Evolutionary conservation across 257 asterid species (phyloP), one percentile per base, ranked within the genome.

Genomic region (Cruciata laevipes): DNA sequence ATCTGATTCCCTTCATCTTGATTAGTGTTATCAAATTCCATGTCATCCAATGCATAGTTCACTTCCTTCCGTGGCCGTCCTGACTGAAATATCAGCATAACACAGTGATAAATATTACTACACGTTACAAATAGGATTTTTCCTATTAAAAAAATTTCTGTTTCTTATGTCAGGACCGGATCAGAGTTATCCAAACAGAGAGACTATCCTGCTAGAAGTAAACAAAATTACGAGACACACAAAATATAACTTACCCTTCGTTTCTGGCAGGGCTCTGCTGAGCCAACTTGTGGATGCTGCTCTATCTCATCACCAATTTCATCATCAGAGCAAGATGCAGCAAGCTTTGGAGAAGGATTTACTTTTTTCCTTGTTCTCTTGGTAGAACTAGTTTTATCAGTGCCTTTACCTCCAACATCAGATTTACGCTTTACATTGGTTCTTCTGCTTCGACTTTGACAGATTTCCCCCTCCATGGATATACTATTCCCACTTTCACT

Each of bases 171-270:
- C 13, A 30, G 25, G 31, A 51, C 6, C 30, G 14, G 32, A 16
- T 25, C 10, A 38, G 42, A 24, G 32, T 69, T 59, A 16, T 20
- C 40, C 18, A 14, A 38, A 3, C 8, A 32, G 31, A 42, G 60
- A 38, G 16, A 24, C 1, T 24, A 24, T 24, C 35, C 38, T 52
- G 61, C 21, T 7, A 31, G 21, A 31, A 53, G 11, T 25, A 8
- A 17, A 44, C 17, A 2, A 27, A 33, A 35, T 31, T 23, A 68
- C 44, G 18, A 25, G 18, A 25, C 49, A 42, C 4, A 23, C 8
- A 67, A 8, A 17, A 62, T 70, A 67, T 27, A 27, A 27, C 88
- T 79, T 79, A 92, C 98, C 80, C 95, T 82, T 66, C 97, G 88
- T 61, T 80, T 71, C 82, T 79, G 77, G 70, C 51, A 52, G 72